phyloP scores from a whole-genome alignment of 202 grass and related monocot genomes.

The Brachypodium distachyon region DNA sequence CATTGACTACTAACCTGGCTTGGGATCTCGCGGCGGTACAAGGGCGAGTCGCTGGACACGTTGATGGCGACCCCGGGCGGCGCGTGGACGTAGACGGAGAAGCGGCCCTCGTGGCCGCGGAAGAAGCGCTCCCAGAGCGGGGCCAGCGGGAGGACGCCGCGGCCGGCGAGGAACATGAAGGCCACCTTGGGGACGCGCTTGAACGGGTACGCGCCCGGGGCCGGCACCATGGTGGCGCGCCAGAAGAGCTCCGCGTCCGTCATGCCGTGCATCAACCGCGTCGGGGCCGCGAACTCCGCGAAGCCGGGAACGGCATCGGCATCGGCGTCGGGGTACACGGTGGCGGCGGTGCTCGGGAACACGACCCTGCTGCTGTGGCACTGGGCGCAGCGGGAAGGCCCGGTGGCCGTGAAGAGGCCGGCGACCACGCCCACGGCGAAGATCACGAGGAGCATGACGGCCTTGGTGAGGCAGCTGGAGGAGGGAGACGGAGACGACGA shows the following conservation, averaged over 20 bases:
- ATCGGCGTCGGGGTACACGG: background rate
- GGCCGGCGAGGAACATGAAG: constrained; percentile 72
- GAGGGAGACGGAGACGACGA: no score
- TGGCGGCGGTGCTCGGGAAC: constrained; percentile 14
- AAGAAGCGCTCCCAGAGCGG: constrained; percentile 93
- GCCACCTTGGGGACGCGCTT: constrained; percentile 75
- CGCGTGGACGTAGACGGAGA: constrained; percentile 77
- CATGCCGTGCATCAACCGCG: constrained; percentile 66
- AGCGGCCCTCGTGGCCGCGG: constrained; percentile 44
- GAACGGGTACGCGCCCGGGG: constrained; percentile 45
- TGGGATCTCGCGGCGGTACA: constrained; percentile 77
- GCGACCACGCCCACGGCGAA: constrained; percentile 48
- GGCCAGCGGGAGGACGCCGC: constrained; percentile 45
- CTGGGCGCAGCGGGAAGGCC: background rate
- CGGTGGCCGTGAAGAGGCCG: constrained; percentile 47
- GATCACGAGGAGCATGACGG: constrained; percentile 41
- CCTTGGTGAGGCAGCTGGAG: constrained; percentile 37
- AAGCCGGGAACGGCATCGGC: constrained; percentile 10
- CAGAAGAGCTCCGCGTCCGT: constrained; percentile 79
- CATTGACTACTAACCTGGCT: constrained; percentile 52
- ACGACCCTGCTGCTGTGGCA: constrained; percentile 4
- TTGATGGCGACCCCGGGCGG: constrained; percentile 51
- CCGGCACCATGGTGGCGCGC: constrained; percentile 73
- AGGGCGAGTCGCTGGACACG: constrained; percentile 56
- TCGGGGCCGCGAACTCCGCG: constrained; percentile 54